These are phyloP conservation scores for Colletotrichum sojae DNA, from an alignment of 2,329 filamentous ascomycete genomes.

Conservation along the genomic window DNA sequence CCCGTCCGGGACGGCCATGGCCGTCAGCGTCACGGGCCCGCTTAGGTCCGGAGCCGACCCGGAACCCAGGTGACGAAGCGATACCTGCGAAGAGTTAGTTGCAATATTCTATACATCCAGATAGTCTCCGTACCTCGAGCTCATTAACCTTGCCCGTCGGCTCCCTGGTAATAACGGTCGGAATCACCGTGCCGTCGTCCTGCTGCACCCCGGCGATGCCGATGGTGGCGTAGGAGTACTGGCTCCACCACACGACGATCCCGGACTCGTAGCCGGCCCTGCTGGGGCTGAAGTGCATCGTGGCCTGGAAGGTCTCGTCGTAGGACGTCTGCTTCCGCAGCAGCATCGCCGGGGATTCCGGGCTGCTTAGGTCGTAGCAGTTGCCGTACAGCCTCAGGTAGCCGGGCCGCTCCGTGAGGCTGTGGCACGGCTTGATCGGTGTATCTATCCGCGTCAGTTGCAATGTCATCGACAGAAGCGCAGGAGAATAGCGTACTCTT, in stretches of 20 bases:
- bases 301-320: constrained; percentile 57
- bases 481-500: constrained; percentile 48
- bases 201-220: constrained; percentile 46
- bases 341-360: constrained; percentile 66
- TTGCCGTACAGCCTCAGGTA: constrained; percentile 65
- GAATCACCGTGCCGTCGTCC: constrained; percentile 25
- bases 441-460: constrained; percentile 55
- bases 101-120: not conserved
- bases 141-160: constrained; percentile 44
- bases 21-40: constrained; percentile 34
- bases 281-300: constrained; percentile 61
- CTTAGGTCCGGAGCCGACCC: constrained; percentile 4
- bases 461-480: not conserved
- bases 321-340: constrained; percentile 67
- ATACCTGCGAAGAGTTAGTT: constrained; percentile 23
- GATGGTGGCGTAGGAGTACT: constrained; percentile 54
- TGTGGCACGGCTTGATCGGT: constrained; percentile 61
- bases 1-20: constrained; percentile 39
- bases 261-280: constrained; percentile 65
- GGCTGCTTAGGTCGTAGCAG: constrained; percentile 64
- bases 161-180: constrained; percentile 40
- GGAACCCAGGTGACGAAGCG: constrained; percentile 22
- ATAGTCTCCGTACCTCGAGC: constrained; percentile 38
- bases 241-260: constrained; percentile 67
- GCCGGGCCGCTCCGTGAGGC: constrained; percentile 58